Evolutionary conservation across 768 basidiomycete species (phyloP).

Genomic region (Cytidiella melzeri): DNA sequence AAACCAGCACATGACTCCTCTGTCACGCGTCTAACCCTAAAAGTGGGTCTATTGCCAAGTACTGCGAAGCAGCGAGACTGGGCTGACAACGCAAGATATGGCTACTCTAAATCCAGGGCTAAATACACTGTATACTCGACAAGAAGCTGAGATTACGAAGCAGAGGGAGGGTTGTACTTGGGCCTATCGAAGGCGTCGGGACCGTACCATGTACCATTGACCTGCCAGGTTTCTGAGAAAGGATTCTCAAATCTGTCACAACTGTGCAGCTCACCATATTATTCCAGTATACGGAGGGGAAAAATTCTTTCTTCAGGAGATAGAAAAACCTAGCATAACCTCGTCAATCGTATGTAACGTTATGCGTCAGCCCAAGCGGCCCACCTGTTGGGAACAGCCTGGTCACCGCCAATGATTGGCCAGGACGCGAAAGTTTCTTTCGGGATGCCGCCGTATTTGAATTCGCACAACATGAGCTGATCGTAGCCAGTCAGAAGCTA

Average conservation of each 20-base stretch:
- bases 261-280: conserved; percentile 44
- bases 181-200: conserved; percentile 35
- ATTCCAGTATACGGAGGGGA: conserved; percentile 77
- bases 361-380: too few species aligned
- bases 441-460: conserved; percentile 86
- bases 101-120: neutral
- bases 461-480: conserved; percentile 83
- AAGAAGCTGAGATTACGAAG: neutral
- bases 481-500: conserved; percentile 80
- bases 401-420: conserved; percentile 54
- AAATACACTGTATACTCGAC: neutral
- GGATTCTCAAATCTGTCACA: neutral
- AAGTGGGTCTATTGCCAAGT: neutral
- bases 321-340: conserved; percentile 81
- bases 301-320: conserved; percentile 78
- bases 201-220: conserved; percentile 45
- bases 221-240: conserved; percentile 9
- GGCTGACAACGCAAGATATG: neutral
- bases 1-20: conserved; percentile 17
- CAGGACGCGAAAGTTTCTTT: conserved; percentile 71
- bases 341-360: too few species aligned
- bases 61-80: neutral
- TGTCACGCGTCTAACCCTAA: conserved; percentile 8
- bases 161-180: conserved; percentile 22
- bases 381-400: conserved; percentile 68